Base-by-base conservation (phyloP, 306 rosid species). In the Senna tora region DNA sequence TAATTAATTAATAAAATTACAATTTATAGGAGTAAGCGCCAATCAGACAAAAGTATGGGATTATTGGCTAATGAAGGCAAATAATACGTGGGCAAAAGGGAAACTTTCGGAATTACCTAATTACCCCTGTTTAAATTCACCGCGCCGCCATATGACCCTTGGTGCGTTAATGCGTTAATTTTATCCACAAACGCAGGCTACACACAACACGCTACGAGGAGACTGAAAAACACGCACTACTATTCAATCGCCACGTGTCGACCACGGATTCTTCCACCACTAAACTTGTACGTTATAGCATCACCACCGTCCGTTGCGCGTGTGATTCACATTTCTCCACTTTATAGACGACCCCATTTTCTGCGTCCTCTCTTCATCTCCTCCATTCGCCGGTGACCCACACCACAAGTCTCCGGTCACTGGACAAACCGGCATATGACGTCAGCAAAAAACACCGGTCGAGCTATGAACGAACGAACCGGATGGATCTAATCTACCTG, bases 401-500 rank as follows among this genome's bases (percentile, higher is more conserved):
- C 68, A 9, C 68, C 68, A 62, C 68, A 9, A 39, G 49, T 38
- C 9, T 1, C 28, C 56, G 54, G 78, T 32, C 1, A 17, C 50
- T 25, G 69, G 19, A 73, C 62, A 10, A 1, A 55, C 43, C 68
- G 64, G 54, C 14, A 66, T 15, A 6, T 69, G 84, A 55, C 84
- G 82, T 75, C 71, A 65, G 2, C 43, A 2, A 9, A 33, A 49
- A 75, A 76, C 33, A n/a, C n/a, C n/a, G n/a, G n/a, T n/a, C n/a
- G n/a, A n/a, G n/a, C n/a, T n/a, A n/a, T 20, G 47, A 32, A 10
- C 28, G 17, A 62, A 16, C 50, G 34, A 45, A 41, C 15, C 20
- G 17, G 50, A 57, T n/a, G n/a, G n/a, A n/a, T n/a, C n/a, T n/a
- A n/a, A n/a, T 82, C 82, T 75, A 84, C 77, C 83, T 84, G 87